These are phyloP conservation scores for Penicillium sp. DNA, from an alignment of 2,329 filamentous ascomycete species.

Conservation along the genomic window DNA sequence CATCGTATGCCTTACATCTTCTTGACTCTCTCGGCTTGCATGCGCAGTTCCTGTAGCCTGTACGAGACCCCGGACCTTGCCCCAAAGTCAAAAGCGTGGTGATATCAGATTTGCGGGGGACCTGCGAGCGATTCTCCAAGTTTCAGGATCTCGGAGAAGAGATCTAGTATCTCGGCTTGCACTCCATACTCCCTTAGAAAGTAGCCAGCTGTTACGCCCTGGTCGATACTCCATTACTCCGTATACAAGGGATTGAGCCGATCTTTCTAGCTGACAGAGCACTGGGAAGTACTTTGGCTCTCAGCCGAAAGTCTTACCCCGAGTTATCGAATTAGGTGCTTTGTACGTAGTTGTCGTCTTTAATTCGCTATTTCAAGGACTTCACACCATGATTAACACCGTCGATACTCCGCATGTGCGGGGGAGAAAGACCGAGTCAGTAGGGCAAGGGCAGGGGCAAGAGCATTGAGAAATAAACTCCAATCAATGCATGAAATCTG, in stretches of 20 bases:
- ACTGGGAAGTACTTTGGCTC: neutral
- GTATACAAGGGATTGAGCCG: neutral
- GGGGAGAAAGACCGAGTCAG: neutral
- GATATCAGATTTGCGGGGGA: slow-evolving; percentile 24
- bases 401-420: neutral
- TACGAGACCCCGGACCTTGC: slow-evolving; percentile 4
- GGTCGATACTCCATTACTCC: neutral
- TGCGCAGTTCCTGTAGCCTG: neutral
- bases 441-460: neutral
- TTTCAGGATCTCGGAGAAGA: slow-evolving; percentile 22
- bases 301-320: neutral
- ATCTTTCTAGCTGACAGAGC: neutral
- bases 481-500: slow-evolving; percentile 25
- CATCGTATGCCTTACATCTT: neutral
- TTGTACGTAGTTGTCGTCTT: no score
- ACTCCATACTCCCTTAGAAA: no score
- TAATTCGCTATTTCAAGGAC: neutral
- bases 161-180: neutral
- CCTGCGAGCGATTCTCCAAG: slow-evolving; percentile 11
- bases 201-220: neutral
- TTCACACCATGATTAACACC: neutral
- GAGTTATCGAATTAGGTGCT: neutral
- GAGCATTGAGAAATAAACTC: neutral
- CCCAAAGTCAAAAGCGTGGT: slow-evolving; percentile 8
- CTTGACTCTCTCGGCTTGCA: neutral